Evolutionary conservation across 768 basidiomycete species (phyloP), one percentile per base, ranked within the genome.

Genomic region (Phaffia australis): DNA sequence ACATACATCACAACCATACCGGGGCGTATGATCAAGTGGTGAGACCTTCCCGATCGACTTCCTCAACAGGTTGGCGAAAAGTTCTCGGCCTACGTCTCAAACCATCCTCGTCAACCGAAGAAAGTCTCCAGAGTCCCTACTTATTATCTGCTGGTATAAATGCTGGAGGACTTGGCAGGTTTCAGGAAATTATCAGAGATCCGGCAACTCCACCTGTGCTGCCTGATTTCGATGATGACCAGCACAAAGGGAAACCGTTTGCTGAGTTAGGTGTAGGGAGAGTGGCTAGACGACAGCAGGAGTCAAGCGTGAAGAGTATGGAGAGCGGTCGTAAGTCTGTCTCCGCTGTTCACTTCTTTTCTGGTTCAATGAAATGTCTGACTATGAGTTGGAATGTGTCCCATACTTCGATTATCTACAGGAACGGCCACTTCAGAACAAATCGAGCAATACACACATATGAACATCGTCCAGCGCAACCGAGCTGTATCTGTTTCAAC

Each of bases 401-500:
- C 27, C 47, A 25, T 49, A 42, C 11, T 42, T 42, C 11, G 11
- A 42, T 11, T 30, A 1, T 29, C 21, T 19, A 11, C 56, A 60
- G 59, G 60, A 25, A 66, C 65, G 14, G 65, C 65, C 19, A 66
- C 59, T 16, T 66, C 65, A 2, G 65, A 61, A 18, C 59, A 60
- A 7, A 55, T 61, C 46, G 65, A 61, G 7, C 59, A 47, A n/a
- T 25, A 60, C 6, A 51, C n/a, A 18, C 59, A 60, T 2, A 59
- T 66, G 57, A 60, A 66, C 52, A 56, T 61, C 54, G 35, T 66
- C 47, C 65, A 60, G 46, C 59, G 65, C 25, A 65, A 60, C 25
- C 49, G 65, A n/a, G 56, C 65, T 15, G 18, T 60, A 11, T 66
- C 65, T 15, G 58, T 58, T n/a, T 61, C 65, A 19, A 66, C 58